Evolutionary conservation across 495 filamentous ascomycete genomes (phyloP).

Genomic region (Friedmanniomyces simplex): DNA sequence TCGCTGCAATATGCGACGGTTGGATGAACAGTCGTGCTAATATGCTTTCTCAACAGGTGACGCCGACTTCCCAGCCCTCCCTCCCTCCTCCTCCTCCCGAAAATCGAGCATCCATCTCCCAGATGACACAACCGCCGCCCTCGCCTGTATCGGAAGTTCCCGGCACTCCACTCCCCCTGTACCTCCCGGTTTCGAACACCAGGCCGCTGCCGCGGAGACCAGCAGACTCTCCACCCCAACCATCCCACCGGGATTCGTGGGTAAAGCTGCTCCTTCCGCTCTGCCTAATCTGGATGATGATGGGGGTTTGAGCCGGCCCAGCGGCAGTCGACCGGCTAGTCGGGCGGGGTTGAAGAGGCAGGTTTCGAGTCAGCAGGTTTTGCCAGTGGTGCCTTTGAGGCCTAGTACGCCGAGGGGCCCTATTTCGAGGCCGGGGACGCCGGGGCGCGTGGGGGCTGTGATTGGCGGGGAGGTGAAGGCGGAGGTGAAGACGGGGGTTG

Average conservation of each 20-base stretch:
- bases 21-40: not conserved
- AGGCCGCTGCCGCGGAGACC: not conserved
- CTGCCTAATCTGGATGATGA: conserved; percentile 12
- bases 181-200: conserved; percentile 20
- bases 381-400: conserved; percentile 11
- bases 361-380: conserved; percentile 1
- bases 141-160: not conserved
- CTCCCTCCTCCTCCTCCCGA: conserved; percentile 1
- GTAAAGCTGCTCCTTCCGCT: conserved; percentile 1
- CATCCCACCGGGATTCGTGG: conserved; percentile 6
- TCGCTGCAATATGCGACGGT: not conserved
- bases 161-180: conserved; percentile 16
- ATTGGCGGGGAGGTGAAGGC: not conserved
- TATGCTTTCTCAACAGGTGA: conserved; percentile 6
- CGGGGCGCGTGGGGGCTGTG: not conserved
- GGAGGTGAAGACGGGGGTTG: not conserved
- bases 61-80: conserved; percentile 12
- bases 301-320: not conserved
- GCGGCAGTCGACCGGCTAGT: conserved; percentile 1
- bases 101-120: conserved; percentile 9
- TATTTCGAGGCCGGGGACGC: not conserved
- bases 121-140: not conserved
- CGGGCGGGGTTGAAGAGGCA: conserved; percentile 10
- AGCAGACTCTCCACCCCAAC: conserved; percentile 13
- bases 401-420: conserved; percentile 6